phyloP scores from a whole-genome alignment of 257 asterid genomes.

The Salvia miltiorrhiza region DNA sequence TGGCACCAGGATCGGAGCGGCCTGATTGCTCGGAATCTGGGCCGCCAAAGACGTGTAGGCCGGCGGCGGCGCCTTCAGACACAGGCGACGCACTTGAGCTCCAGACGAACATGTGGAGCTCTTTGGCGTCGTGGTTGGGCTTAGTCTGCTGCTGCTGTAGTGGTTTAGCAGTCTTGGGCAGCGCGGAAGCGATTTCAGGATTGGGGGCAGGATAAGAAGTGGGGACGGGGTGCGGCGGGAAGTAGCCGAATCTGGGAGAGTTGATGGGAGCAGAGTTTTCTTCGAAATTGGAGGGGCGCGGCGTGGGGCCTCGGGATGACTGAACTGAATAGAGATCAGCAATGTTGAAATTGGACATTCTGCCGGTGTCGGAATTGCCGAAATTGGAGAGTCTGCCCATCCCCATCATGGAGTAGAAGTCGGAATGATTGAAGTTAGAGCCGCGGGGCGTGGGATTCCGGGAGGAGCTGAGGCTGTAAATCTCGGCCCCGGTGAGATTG shows the following conservation, averaged over 20 bases:
- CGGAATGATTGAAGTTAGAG: constrained; percentile 51
- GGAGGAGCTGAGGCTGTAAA: constrained; percentile 56
- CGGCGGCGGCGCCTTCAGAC: constrained; percentile 53
- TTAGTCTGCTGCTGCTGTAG: constrained; percentile 26
- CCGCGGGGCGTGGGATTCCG: constrained; percentile 53
- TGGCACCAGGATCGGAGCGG: constrained; percentile 84
- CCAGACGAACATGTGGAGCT: constrained; percentile 99
- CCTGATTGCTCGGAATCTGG: constrained; percentile 67
- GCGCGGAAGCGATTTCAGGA: constrained; percentile 71
- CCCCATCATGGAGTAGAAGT: constrained; percentile 62
- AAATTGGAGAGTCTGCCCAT: constrained; percentile 80
- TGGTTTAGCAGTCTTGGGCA: constrained; percentile 40
- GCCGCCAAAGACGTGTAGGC: constrained; percentile 45
- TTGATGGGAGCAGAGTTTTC: constrained; percentile 63
- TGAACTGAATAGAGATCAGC: constrained; percentile 85
- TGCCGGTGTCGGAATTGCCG: constrained; percentile 67
- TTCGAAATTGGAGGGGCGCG: constrained; percentile 85
- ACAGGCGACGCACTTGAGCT: constrained; percentile 96
- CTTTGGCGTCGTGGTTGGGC: constrained; percentile 71
- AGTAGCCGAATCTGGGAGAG: constrained; percentile 76
- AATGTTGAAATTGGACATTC: constrained; percentile 66
- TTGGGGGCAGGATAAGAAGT: constrained; percentile 88
- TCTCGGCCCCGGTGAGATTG: constrained; percentile 50
- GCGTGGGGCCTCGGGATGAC: constrained; percentile 89
- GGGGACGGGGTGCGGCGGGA: constrained; percentile 46